These are phyloP conservation scores for Mucor mucedo DNA, from an alignment of 371 early-diverging fungal genomes.

Conservation along the genomic window DNA sequence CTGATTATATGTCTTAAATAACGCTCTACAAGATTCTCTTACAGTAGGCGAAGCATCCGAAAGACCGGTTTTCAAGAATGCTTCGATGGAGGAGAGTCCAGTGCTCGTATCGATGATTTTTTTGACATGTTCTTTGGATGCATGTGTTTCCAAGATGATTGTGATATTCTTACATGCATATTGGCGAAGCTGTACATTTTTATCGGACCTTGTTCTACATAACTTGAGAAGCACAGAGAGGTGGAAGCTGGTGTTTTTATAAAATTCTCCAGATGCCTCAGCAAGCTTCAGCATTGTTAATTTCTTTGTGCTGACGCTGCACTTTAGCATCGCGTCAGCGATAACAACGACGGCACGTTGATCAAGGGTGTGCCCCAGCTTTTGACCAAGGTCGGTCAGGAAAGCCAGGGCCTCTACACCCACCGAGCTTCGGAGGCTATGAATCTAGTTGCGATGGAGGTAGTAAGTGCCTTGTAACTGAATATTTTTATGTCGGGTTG, in stretches of 20 bases:
- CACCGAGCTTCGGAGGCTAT: conserved; percentile 40
- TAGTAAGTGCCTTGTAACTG: neutral
- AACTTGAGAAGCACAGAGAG: conserved; percentile 26
- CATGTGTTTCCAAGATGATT: conserved; percentile 27
- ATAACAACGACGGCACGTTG: conserved; percentile 32
- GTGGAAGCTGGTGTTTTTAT: conserved; percentile 31
- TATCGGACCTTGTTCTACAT: conserved; percentile 24
- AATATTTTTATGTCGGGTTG: no score
- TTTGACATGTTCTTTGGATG: no score
- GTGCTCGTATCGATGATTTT: conserved; percentile 37
- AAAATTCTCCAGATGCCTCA: conserved; percentile 25
- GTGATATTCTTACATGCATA: conserved; percentile 32
- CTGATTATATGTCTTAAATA: conserved; percentile 32
- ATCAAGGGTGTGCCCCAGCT: conserved; percentile 29
- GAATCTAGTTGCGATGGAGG: conserved; percentile 22
- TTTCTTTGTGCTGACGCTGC: conserved; percentile 34
- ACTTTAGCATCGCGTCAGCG: conserved; percentile 31
- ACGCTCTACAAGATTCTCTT: conserved; percentile 35
- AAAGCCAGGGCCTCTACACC: conserved; percentile 32
- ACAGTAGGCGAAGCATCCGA: conserved; percentile 42
- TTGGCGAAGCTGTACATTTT: conserved; percentile 44
- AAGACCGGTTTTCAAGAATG: conserved; percentile 41
- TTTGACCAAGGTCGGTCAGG: conserved; percentile 26
- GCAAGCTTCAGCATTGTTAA: conserved; percentile 19
- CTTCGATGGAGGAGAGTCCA: conserved; percentile 17